phyloP scores from a whole-genome alignment of 208 protist species.

The Trypanosoma scelopori region DNA sequence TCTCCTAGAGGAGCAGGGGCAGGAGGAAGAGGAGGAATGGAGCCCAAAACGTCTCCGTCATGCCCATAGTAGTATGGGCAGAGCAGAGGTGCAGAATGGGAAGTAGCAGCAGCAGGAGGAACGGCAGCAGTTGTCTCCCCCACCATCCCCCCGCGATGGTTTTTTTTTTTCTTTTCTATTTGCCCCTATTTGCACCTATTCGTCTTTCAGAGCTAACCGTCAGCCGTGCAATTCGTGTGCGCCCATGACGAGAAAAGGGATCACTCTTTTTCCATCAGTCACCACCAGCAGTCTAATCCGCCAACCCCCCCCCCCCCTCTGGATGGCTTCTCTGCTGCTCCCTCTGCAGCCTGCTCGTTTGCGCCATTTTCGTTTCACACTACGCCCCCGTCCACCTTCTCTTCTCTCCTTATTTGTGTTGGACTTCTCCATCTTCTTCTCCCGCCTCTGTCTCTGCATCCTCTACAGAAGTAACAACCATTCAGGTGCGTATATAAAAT shows the following conservation, averaged over 20 bases:
- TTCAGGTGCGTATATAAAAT: too few relatives aligned
- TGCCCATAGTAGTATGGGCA: neutral
- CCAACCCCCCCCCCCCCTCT: neutral
- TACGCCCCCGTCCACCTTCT: neutral
- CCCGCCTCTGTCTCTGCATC: too few relatives aligned
- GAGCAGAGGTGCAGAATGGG: neutral
- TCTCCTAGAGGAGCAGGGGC: neutral
- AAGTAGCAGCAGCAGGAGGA: neutral
- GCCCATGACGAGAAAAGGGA: neutral
- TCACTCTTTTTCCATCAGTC: neutral
- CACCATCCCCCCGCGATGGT: neutral
- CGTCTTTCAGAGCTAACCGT: neutral
- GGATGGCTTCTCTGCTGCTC: too few relatives aligned
- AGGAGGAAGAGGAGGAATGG: neutral
- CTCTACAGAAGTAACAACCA: too few relatives aligned
- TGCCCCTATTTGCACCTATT: too few relatives aligned
- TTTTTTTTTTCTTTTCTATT: conserved; percentile 2
- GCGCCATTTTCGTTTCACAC: neutral
- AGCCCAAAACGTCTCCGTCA: conserved; percentile 1
- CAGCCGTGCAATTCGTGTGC: neutral
- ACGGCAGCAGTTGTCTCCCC: neutral
- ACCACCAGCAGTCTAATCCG: too few relatives aligned
- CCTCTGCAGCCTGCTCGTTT: too few relatives aligned
- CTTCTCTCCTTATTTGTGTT: neutral
- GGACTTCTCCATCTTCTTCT: neutral